Evolutionary conservation across 306 rosid genomes (phyloP), one percentile per base, ranked within the genome.

Genomic region (Corylus avellana): DNA sequence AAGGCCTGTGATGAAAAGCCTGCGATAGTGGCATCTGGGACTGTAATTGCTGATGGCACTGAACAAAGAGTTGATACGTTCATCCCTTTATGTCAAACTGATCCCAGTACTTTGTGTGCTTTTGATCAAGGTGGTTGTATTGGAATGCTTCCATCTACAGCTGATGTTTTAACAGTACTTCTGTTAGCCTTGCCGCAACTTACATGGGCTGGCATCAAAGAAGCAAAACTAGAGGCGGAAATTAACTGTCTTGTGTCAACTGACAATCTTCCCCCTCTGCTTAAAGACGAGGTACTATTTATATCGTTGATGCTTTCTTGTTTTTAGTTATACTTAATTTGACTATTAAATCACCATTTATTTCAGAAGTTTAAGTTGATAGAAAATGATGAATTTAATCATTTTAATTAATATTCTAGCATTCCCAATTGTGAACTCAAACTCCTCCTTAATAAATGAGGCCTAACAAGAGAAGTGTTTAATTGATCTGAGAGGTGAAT

Each of bases 91-190:
- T 78, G 90, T 82, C 89, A 77, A 77, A 77, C 82, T 27, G 84
- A 79, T 75, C 78, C 81, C 20, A 84, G 49, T 80, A 78, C 87
- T 47, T 73, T 92, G 81, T 86, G 90, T 74, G 63, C 78, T 61
- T 85, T 81, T 59, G 80, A 85, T 73, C 86, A 90, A 84, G 96
- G 97, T 63, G 76, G 76, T 56, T 91, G 98, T 85, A 81, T 80
- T n/a, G 90, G 91, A 66, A 83, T 86, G 90, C 94, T 87, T 71
- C 97, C 98, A n/a, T 92, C 95, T 37, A 82, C 89, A 7, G 85
- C 85, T 51, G 95, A 94, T 77, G 93, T 92, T 82, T 84, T 92
- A 42, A 92, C 97, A 4, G 90, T 92, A 77, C 94, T 94, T 79
- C 68, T 94, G 59, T 79, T 94, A 73, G 87, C 97, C 16, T 80